phyloP scores from a whole-genome alignment of 345 rosid species.

The Acer saccharum region DNA sequence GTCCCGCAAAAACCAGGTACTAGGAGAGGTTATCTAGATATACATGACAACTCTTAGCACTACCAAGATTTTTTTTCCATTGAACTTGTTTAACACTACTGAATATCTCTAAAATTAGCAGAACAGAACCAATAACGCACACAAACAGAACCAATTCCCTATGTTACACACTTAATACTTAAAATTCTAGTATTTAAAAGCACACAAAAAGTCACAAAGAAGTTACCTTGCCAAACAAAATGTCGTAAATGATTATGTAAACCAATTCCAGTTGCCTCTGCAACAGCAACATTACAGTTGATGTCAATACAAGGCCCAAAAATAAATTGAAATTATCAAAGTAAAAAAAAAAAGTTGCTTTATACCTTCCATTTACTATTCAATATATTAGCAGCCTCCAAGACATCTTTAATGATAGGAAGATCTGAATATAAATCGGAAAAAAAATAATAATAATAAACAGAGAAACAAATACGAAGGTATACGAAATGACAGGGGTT shows the following conservation, averaged over 20 bases:
- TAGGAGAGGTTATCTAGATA: not conserved
- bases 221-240: constrained; percentile 78
- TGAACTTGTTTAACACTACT: no score
- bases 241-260: constrained; percentile 65
- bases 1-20: not conserved
- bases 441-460: not conserved
- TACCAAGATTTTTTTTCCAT: no score
- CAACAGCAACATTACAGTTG: constrained; percentile 19
- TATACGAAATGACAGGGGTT: not conserved
- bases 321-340: not conserved
- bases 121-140: no score
- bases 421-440: constrained; percentile 54
- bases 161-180: no score
- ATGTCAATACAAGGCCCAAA: not conserved
- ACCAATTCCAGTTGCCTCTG: constrained; percentile 80
- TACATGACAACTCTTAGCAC: no score
- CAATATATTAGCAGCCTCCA: constrained; percentile 56
- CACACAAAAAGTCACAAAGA: not conserved
- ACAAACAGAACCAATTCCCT: no score
- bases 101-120: no score
- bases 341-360: not conserved
- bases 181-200: no score
- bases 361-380: constrained; percentile 84
- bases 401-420: constrained; percentile 62
- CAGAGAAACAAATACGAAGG: not conserved